phyloP scores from a whole-genome alignment of 768 basidiomycete species.

The Baorangia bicolor region DNA sequence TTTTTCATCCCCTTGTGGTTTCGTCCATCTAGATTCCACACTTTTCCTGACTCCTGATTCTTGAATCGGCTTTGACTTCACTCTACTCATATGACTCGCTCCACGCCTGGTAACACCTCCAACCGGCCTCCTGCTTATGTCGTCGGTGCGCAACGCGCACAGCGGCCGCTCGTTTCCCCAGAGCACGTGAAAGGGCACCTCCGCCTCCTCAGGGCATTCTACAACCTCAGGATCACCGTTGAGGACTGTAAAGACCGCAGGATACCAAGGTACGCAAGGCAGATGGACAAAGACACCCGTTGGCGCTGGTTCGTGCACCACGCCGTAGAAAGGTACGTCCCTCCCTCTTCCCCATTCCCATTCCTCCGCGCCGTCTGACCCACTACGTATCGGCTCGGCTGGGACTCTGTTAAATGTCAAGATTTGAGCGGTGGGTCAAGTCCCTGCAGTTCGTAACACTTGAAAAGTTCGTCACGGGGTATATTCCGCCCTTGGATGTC shows the following conservation, averaged over 20 bases:
- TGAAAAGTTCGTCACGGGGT: slow-evolving; percentile 24
- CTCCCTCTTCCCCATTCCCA: not conserved
- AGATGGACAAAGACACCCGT: slow-evolving; percentile 28
- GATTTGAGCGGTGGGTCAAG: slow-evolving; percentile 37
- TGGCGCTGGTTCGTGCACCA: slow-evolving; percentile 43
- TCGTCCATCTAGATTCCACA: not conserved
- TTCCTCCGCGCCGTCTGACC: not conserved
- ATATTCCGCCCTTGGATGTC: slow-evolving; percentile 39
- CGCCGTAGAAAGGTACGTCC: slow-evolving; percentile 37
- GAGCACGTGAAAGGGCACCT: slow-evolving; percentile 37
- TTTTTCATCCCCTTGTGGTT: not conserved
- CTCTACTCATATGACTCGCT: not conserved
- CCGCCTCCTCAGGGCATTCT: slow-evolving; percentile 34
- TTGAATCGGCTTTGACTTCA: not conserved
- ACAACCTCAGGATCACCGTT: slow-evolving; percentile 28
- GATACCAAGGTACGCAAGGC: slow-evolving; percentile 25
- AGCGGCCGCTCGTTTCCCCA: slow-evolving; percentile 31
- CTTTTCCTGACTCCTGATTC: not conserved
- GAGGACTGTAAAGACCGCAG: slow-evolving; percentile 29
- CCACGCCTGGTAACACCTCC: not conserved
- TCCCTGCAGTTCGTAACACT: slow-evolving; percentile 24
- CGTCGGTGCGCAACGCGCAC: slow-evolving; percentile 18
- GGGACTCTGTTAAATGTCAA: slow-evolving; percentile 1
- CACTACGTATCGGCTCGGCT: not conserved
- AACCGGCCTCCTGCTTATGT: slow-evolving; percentile 8